phyloP scores from a whole-genome alignment of 2,329 filamentous ascomycete genomes.

The Hypocrella siamensis region DNA sequence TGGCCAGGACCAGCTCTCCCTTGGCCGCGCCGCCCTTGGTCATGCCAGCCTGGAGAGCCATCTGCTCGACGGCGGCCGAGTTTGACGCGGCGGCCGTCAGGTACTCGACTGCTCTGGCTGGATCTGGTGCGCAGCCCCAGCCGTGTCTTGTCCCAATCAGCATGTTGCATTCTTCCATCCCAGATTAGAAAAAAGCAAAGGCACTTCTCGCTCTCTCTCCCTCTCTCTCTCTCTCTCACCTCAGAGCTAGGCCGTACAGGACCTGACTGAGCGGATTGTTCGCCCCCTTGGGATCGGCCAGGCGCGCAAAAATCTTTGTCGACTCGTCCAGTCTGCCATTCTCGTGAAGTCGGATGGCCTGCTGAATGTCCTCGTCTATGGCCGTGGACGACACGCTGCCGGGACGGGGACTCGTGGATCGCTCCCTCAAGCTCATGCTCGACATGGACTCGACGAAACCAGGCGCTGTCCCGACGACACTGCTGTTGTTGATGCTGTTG shows the following conservation, averaged over 20 bases:
- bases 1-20: slow-evolving; percentile 88
- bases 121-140: slow-evolving; percentile 71
- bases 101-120: slow-evolving; percentile 61
- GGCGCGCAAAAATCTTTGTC: slow-evolving; percentile 67
- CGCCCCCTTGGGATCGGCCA: slow-evolving; percentile 69
- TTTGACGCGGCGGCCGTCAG: slow-evolving; percentile 82
- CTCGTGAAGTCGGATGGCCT: slow-evolving; percentile 91
- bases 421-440: slow-evolving; percentile 13
- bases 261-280: slow-evolving; percentile 95
- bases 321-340: slow-evolving; percentile 61
- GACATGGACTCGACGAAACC: slow-evolving; percentile 11
- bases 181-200: slow-evolving; percentile 8
- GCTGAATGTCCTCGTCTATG: slow-evolving; percentile 64
- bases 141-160: too few relatives aligned
- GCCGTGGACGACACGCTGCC: slow-evolving; percentile 29
- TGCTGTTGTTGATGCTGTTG: too few relatives aligned
- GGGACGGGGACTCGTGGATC: slow-evolving; percentile 5
- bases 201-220: slow-evolving; percentile 40
- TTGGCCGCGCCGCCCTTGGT: slow-evolving; percentile 91
- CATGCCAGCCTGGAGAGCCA: slow-evolving; percentile 72
- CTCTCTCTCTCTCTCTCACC: too few relatives aligned
- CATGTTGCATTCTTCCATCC: too few relatives aligned
- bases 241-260: slow-evolving; percentile 78
- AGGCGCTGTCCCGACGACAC: too few relatives aligned
- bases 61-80: slow-evolving; percentile 70